These are phyloP conservation scores for Candida lessepsii DNA, from an alignment of 805 yeast genomes.

Conservation along the genomic window DNA sequence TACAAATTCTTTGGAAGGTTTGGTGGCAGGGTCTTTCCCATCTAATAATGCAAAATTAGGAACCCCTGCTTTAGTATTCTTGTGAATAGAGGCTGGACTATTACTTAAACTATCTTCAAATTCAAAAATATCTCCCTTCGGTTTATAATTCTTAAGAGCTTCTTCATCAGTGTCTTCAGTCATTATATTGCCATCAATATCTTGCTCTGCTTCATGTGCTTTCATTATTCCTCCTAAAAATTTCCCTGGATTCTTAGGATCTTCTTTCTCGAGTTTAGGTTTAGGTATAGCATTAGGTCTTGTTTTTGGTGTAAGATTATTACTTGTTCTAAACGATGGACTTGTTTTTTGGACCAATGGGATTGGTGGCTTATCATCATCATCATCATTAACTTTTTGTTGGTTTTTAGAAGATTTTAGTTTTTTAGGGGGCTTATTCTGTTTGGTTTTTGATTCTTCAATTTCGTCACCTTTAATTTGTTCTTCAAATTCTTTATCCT, in stretches of 20 bases:
- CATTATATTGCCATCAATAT: slow-evolving; percentile 15
- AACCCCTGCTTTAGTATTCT: slow-evolving; percentile 13
- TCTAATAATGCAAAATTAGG: slow-evolving; percentile 7
- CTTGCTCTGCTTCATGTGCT: slow-evolving; percentile 18
- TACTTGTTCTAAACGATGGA: not conserved
- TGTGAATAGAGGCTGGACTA: slow-evolving; percentile 11
- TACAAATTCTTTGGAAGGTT: slow-evolving; percentile 12
- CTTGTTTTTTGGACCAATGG: not conserved
- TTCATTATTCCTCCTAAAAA: slow-evolving; percentile 25
- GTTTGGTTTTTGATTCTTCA: no score
- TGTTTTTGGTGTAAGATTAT: not conserved
- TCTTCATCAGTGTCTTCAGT: slow-evolving; percentile 18
- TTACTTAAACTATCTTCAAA: slow-evolving; percentile 14
- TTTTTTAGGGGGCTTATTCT: no score
- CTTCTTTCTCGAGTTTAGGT: slow-evolving; percentile 8
- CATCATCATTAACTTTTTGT: slow-evolving; percentile 4
- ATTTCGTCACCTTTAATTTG: no score
- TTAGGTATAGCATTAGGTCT: slow-evolving; percentile 7
- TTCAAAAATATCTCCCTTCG: slow-evolving; percentile 13
- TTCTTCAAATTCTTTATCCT: no score
- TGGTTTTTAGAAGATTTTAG: not conserved
- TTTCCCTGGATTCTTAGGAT: slow-evolving; percentile 20
- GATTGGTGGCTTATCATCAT: slow-evolving; percentile 1
- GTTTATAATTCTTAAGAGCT: slow-evolving; percentile 10
- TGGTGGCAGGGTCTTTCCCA: slow-evolving; percentile 7